phyloP scores from a whole-genome alignment of 1,284 basidiomycete genomes.

The Serendipita sp. region DNA sequence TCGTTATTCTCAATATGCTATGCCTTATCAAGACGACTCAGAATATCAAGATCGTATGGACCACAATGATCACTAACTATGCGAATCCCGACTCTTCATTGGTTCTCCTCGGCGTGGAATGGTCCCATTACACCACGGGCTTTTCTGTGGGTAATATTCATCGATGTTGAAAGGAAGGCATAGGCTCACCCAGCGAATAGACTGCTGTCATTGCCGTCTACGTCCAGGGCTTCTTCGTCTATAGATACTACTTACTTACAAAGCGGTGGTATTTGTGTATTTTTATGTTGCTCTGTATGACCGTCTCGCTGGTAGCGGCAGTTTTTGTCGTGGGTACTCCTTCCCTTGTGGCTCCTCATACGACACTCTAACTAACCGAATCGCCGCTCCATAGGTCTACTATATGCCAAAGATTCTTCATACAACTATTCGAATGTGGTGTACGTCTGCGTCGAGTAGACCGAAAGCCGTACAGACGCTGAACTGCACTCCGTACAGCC shows the following conservation, averaged over 20 bases:
- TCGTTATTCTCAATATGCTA: not conserved
- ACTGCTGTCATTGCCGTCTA: slow-evolving; percentile 22
- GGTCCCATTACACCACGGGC: not conserved
- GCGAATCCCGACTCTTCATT: not conserved
- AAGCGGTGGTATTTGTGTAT: slow-evolving; percentile 15
- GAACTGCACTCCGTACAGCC: slow-evolving; percentile 18
- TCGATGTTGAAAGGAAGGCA: not conserved
- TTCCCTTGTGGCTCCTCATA: not conserved
- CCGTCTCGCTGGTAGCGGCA: slow-evolving; percentile 20
- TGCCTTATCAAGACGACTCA: not conserved
- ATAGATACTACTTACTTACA: slow-evolving; percentile 20
- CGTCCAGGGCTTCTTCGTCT: slow-evolving; percentile 22
- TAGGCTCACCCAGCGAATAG: slow-evolving; percentile 13
- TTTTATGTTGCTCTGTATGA: slow-evolving; percentile 16
- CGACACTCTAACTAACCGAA: not conserved
- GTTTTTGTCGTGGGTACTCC: slow-evolving; percentile 18
- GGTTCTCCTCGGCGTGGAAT: not conserved
- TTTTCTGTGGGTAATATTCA: not conserved
- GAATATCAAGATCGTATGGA: not conserved
- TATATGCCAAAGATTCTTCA: slow-evolving; percentile 15
- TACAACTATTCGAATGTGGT: slow-evolving; percentile 20
- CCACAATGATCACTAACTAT: not conserved
- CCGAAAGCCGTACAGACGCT: not conserved
- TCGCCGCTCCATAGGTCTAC: slow-evolving; percentile 12
- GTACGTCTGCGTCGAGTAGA: slow-evolving; percentile 16